Percentiles rank a stretch among this genome's conserved stretches.
Conservation (phyloP, 2,329 filamentous ascomycete species). For the Monilinia vaccinii-corymbosi region DNA sequence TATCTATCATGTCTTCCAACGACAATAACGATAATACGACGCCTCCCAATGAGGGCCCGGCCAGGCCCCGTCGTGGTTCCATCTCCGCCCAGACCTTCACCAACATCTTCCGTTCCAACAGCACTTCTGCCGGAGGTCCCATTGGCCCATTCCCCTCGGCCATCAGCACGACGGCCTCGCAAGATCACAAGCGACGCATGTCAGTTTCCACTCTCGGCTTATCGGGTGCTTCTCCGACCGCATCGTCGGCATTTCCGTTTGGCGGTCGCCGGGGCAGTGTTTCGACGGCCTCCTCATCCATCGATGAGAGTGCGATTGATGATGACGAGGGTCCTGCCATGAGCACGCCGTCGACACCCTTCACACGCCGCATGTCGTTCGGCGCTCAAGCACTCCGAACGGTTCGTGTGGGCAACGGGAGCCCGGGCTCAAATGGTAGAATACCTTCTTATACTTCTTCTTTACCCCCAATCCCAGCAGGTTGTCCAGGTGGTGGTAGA, state of each 20-base stretch:
- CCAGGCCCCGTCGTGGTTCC: conserved; percentile 37
- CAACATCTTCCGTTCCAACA: conserved; percentile 47
- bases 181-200: conserved; percentile 52
- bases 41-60: conserved; percentile 32
- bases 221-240: conserved; percentile 60
- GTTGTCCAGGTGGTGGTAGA: conserved; percentile 19
- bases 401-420: conserved; percentile 29
- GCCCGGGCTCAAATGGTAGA: conserved; percentile 27
- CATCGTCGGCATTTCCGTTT: conserved; percentile 41
- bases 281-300: conserved; percentile 57
- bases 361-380: conserved; percentile 80
- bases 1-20: conserved; percentile 36
- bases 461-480: conserved; percentile 25
- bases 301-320: conserved; percentile 66
- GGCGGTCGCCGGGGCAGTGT: conserved; percentile 56
- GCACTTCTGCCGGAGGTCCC: conserved; percentile 34
- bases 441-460: conserved; percentile 25
- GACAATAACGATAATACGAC: conserved; percentile 33
- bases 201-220: conserved; percentile 67
- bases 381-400: conserved; percentile 58
- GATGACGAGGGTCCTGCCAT: conserved; percentile 48
- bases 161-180: conserved; percentile 40
- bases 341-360: conserved; percentile 61
- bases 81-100: conserved; percentile 34
- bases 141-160: conserved; percentile 39